Evolutionary conservation across 164 flowering plant species (phyloP), one percentile per base, ranked within the genome.

Genomic region (Malania oleifera): DNA sequence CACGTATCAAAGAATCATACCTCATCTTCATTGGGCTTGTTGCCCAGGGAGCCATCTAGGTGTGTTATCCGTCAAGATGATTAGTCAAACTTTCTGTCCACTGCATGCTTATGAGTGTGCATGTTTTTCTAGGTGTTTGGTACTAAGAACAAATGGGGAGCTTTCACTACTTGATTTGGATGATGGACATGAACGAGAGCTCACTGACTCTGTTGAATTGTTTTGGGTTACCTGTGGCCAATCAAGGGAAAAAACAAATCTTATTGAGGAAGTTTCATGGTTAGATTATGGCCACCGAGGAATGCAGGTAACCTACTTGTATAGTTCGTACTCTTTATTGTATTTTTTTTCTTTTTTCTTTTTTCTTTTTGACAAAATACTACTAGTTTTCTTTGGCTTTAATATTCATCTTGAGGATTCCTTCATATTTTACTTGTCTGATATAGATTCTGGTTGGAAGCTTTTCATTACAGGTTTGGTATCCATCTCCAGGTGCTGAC

Each of bases 211-310:
- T 47, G 90, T 93, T 45, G 99, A 93, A 68, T 71, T 93, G 68
- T 87, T 90, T 65, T 93, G 97, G 97, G 97, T 93, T 19, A 93
- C 96, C 23, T 93, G 98, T 78, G 96, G 97, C 51, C 92, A 83
- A 46, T 78, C 87, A 35, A 92, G 83, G 72, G 96, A 90, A 68
- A 84, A 80, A 64, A 74, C 80, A 58, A 93, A 84, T 67, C 76
- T 93, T 35, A 90, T 93, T 64, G 96, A 88, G 71, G 99, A 93
- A 72, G 96, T 93, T 67, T 85, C 96, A 24, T 93, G 99, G 99
- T 77, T 90, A 60, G 97, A 90, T 74, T 90, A 93, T 75, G 96
- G 96, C 44, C 84, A 83, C 61, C 73, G 95, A 61, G 99, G 99
- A 65, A 90, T 93, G 99, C 99, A 90, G 99, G 99, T 90, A 78